These are phyloP conservation scores for Fusarium oligoseptatum DNA, from an alignment of 2,329 filamentous ascomycete genomes.

Conservation along the genomic window DNA sequence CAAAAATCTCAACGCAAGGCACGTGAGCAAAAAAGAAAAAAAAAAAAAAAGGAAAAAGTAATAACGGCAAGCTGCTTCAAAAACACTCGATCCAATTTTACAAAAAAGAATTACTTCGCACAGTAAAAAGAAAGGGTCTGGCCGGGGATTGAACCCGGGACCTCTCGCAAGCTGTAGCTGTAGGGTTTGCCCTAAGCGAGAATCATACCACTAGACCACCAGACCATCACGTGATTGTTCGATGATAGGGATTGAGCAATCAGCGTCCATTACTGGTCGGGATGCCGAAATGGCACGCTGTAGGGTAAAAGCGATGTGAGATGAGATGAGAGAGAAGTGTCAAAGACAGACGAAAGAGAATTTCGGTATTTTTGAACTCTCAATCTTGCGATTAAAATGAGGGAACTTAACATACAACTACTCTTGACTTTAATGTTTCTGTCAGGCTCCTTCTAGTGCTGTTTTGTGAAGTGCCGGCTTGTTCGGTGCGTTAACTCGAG, in stretches of 20 bases:
- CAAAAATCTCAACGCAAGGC: neutral
- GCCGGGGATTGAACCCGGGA: constrained; percentile 63
- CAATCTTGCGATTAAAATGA: neutral
- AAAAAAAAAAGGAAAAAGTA: too few relatives aligned
- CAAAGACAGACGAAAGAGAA: neutral
- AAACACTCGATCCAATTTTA: constrained; percentile 48
- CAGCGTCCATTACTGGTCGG: neutral
- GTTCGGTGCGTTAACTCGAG: neutral
- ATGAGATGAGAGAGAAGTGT: neutral
- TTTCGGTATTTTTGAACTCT: too few relatives aligned
- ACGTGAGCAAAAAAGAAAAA: neutral
- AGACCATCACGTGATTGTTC: neutral
- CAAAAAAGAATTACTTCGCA: neutral
- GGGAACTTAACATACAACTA: neutral
- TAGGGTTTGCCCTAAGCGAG: constrained; percentile 2
- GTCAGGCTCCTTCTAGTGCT: neutral
- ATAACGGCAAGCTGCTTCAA: constrained; percentile 5
- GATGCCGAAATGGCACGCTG: neutral
- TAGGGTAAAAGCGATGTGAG: neutral
- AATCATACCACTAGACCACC: constrained; percentile 5
- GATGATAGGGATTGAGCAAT: neutral
- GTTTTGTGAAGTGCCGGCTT: neutral
- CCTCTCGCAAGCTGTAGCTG: constrained; percentile 55
- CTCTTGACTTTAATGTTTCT: neutral
- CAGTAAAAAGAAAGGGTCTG: constrained; percentile 50